Evolutionary conservation across 495 filamentous ascomycete species (phyloP).

Genomic region (Neurospora sp.): DNA sequence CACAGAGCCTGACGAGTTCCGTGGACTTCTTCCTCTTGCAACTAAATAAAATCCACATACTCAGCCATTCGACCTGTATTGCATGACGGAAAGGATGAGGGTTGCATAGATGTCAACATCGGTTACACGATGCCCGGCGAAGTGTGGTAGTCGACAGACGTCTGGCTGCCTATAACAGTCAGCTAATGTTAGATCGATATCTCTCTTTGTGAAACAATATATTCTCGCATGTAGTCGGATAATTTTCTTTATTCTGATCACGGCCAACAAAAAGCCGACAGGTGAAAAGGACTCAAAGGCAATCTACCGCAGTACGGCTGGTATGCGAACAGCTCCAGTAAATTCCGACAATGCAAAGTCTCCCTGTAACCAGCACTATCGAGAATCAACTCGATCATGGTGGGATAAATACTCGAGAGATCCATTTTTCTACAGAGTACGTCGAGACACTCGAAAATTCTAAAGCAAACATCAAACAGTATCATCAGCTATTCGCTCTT

Average conservation of each 20-base stretch:
- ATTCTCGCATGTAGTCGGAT: background rate
- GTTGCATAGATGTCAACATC: too few relatives aligned
- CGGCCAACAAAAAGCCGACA: background rate
- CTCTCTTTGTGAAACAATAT: background rate
- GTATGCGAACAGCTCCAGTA: background rate
- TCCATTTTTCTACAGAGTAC: background rate
- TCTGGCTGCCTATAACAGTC: too few relatives aligned
- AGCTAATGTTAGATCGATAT: background rate
- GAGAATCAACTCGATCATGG: background rate
- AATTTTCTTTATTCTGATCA: background rate
- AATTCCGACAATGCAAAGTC: background rate
- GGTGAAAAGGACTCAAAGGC: background rate
- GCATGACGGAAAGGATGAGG: too few relatives aligned
- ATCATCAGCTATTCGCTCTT: background rate
- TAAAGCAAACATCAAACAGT: background rate
- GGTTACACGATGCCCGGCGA: too few relatives aligned
- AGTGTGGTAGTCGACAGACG: too few relatives aligned
- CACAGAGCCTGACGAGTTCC: background rate
- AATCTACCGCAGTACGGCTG: background rate
- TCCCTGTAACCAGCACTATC: background rate
- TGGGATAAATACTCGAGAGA: background rate
- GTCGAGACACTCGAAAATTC: background rate
- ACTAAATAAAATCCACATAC: too few relatives aligned
- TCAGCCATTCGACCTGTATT: too few relatives aligned
- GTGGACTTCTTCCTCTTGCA: background rate